Conservation (phyloP, 352 stramenopile genomes). For the Globisporangium nunn region DNA sequence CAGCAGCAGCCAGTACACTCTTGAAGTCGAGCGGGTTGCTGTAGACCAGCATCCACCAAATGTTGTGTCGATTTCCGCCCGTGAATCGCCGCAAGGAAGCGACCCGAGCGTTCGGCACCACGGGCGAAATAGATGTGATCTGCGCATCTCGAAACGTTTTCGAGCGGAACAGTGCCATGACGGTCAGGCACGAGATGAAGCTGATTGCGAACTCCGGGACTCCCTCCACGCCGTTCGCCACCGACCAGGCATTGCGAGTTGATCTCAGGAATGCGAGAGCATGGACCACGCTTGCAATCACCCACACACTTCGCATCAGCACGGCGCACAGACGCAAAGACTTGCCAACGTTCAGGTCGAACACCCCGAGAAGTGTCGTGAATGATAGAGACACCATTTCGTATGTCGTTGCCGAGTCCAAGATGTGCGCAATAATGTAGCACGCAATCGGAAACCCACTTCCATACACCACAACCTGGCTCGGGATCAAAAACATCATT, state of each 20-base stretch:
- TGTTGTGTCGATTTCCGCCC: not conserved
- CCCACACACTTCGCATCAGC: constrained; percentile 24
- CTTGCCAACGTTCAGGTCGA: constrained; percentile 7
- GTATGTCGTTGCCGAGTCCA: constrained; percentile 21
- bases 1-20: not conserved
- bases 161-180: constrained; percentile 8
- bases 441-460: constrained; percentile 23
- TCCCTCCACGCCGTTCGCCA: constrained; percentile 2
- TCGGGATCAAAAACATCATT: constrained; percentile 21
- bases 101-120: constrained; percentile 2
- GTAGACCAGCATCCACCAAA: not conserved
- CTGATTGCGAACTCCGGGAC: constrained; percentile 8
- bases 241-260: not conserved
- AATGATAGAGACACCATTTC: constrained; percentile 17
- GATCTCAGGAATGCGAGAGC: constrained; percentile 2
- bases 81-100: not conserved
- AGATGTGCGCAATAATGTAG: constrained; percentile 22
- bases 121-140: constrained; percentile 6
- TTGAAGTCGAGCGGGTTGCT: constrained; percentile 10
- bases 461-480: constrained; percentile 27
- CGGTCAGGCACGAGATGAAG: constrained; percentile 7
- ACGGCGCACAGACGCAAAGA: constrained; percentile 18
- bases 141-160: constrained; percentile 2
- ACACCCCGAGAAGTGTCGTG: constrained; percentile 12
- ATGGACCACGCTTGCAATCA: constrained; percentile 11